phyloP scores from a whole-genome alignment of 495 filamentous ascomycete genomes.

The Penicillium macrosclerotiorum region DNA sequence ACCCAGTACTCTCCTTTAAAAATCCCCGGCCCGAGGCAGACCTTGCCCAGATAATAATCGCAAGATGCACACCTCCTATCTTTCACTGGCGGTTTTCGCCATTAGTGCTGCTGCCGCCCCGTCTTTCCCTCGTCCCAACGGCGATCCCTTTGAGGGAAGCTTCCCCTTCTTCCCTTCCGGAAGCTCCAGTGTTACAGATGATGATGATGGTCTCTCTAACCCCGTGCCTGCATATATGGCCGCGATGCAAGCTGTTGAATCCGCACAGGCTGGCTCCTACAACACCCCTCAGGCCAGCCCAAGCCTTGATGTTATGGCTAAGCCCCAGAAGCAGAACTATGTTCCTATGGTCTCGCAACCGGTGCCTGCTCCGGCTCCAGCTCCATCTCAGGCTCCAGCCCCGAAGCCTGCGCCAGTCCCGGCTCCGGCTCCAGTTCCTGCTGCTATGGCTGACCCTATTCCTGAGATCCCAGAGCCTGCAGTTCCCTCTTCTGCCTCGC shows the following conservation, averaged over 20 bases:
- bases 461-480: not conserved
- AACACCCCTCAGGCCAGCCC: no score
- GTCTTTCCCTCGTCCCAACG: conserved; percentile 6
- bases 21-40: not conserved
- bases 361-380: not conserved
- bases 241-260: conserved; percentile 17
- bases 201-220: conserved; percentile 16
- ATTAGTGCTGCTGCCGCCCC: conserved; percentile 21
- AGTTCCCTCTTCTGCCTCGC: conserved; percentile 1
- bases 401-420: not conserved
- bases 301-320: no score
- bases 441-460: not conserved
- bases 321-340: not conserved
- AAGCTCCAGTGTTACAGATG: conserved; percentile 5
- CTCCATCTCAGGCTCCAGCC: not conserved
- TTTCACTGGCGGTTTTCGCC: conserved; percentile 26
- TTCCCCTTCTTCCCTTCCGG: conserved; percentile 19
- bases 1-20: conserved; percentile 19
- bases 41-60: not conserved
- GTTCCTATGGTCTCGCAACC: no score
- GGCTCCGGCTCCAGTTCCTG: not conserved
- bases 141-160: conserved; percentile 12
- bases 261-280: not conserved
- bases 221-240: conserved; percentile 12
- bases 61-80: conserved; percentile 23